Base-by-base conservation (phyloP, 1,139 yeast genomes). In the Magnusiomyces fungicola region DNA sequence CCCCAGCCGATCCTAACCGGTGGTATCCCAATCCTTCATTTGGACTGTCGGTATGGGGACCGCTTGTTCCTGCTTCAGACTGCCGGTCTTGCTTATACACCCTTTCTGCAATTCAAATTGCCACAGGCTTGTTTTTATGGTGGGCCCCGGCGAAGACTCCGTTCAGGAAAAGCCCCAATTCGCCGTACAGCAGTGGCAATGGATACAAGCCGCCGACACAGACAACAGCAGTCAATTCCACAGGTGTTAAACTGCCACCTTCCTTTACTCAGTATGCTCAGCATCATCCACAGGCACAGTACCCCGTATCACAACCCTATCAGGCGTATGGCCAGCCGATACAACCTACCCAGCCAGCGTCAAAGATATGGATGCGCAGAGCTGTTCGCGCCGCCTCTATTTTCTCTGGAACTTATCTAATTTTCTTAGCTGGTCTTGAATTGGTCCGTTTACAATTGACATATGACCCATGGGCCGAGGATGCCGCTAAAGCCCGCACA, bases 381-480 rank as follows among this genome's bases (percentile, higher is more conserved):
- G 34, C 51, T 10, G 38, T 60, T 4, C 56, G 60, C 10, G 47
- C 58, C 1, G 53, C 52, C n/a, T 62, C 64, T 4, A 47, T 58
- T 2, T 37, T 61, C 4, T 49, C 57, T 1, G 69, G 69, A 4
- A 45, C 62, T 12, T 61, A 60, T 46, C 47, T 64, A 21, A 55
- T 64, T 50, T 54, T 59, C 44, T 45, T 53, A 44, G 56, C 68
- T 1, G 56, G 60, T 10, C 48, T 64, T 49, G 69, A 66, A 44
- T 38, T 56, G n/a, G 56, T 58, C 7, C 56, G 69, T 25, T 44
- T 64, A 29, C 58, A 57, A 45, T 51, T 66, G 32, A 61, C 61
- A 12, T 51, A 55, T 36, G 69, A 66, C 52, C 69, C 69, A 19
- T 66, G 69, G 69, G 61, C 55, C 10, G 65, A 56, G n/a, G 69